phyloP scores from a whole-genome alignment of 2,329 filamentous ascomycete species.

The Nannizzia gypsea region DNA sequence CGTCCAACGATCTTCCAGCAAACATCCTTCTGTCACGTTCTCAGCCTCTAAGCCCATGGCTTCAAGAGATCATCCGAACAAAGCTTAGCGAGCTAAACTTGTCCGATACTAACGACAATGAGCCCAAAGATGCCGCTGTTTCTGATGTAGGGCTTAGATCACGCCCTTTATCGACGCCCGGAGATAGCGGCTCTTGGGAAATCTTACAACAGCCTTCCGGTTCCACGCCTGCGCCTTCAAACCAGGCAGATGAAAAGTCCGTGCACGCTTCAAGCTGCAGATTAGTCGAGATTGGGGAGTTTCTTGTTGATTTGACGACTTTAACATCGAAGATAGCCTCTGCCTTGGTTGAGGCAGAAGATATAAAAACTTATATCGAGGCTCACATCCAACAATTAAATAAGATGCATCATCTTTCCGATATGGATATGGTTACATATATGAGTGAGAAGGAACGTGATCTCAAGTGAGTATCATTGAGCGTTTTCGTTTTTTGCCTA shows the following conservation, averaged over 20 bases:
- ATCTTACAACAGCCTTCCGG: not conserved
- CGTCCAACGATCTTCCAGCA: not conserved
- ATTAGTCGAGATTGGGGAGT: not conserved
- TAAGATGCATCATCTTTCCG: not conserved
- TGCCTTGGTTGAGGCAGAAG: not conserved
- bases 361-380: constrained; percentile 2
- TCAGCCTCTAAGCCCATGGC: not conserved
- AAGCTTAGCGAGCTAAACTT: not conserved
- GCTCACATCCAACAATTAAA: not conserved
- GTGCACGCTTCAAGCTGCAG: not conserved
- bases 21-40: not conserved
- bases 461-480: not conserved
- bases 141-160: not conserved
- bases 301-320: not conserved
- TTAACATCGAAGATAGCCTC: constrained; percentile 1
- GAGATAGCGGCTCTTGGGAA: not conserved
- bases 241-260: not conserved
- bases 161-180: not conserved
- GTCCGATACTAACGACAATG: not conserved
- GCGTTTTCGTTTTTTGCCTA: no score
- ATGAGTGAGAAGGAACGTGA: not conserved
- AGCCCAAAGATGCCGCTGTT: not conserved
- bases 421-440: not conserved
- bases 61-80: not conserved
- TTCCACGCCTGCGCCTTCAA: not conserved